Conservation (phyloP, 805 yeast genomes). For the Ogataea minuta region DNA sequence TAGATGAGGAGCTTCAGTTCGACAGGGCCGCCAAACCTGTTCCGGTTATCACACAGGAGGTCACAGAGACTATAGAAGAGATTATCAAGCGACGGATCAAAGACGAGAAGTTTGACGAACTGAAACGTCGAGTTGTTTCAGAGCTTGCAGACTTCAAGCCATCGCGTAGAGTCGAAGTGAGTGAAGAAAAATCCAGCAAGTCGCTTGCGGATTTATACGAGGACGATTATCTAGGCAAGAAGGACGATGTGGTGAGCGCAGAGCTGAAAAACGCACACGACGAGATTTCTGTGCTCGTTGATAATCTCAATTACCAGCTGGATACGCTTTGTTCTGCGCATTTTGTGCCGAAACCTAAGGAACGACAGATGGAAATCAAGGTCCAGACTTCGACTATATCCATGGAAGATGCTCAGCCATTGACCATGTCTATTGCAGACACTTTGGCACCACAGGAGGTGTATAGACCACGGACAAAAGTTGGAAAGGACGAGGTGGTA, state of each 20-base stretch:
- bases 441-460: constrained; percentile 95
- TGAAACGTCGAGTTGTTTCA: constrained; percentile 68
- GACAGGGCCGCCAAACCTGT: constrained; percentile 95
- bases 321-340: constrained; percentile 94
- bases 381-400: constrained; percentile 78
- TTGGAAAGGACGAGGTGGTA: constrained; percentile 56
- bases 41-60: constrained; percentile 88
- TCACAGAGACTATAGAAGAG: constrained; percentile 84
- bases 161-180: constrained; percentile 59
- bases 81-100: constrained; percentile 80
- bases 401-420: constrained; percentile 97
- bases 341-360: constrained; percentile 86
- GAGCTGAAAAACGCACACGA: constrained; percentile 71
- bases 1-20: constrained; percentile 81
- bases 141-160: constrained; percentile 62
- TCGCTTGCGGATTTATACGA: constrained; percentile 92
- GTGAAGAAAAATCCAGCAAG: constrained; percentile 80
- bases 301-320: constrained; percentile 61
- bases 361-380: constrained; percentile 75
- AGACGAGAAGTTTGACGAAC: constrained; percentile 76
- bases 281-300: constrained; percentile 69
- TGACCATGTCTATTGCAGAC: constrained; percentile 67
- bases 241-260: constrained; percentile 46
- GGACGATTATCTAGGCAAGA: constrained; percentile 62
- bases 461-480: constrained; percentile 49